Evolutionary conservation across 1,284 basidiomycete species (phyloP), one percentile per base, ranked within the genome.

Genomic region (Malassezia vespertilionis): DNA sequence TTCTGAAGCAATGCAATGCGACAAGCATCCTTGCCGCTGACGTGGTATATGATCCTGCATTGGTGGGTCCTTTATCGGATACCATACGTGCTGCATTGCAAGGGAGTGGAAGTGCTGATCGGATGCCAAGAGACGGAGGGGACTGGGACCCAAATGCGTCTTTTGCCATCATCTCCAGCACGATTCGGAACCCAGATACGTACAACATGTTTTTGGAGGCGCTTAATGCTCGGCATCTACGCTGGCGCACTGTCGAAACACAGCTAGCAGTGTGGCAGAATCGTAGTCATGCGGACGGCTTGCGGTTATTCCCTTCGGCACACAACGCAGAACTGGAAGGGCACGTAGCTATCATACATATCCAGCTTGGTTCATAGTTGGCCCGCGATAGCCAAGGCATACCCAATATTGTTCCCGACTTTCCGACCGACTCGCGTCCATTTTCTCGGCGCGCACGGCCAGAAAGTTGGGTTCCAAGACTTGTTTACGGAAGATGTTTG

Each of bases 391-490:
- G n/a, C 34, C 40, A 5, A 44, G 34, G 18, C 61, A 63, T 23
- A 65, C 52, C 63, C 63, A 65, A 33, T 60, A 65, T 33, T 59
- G 57, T 33, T 65, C 63, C 21, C 59, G 47, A 5, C 61, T 63
- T 38, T 56, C 57, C 27, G 61, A 41, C 5, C 63, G 56, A 35
- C 61, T 63, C 3, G 61, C 63, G 1, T 51, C 47, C 53, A 62
- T 58, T 43, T 65, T 65, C 18, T 60, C 61, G 3, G 55, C 43
- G 26, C 56, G 59, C 40, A 65, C 63, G 26, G 49, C 44, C 8
- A 38, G 35, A 26, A 65, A 65, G 39, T 53, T 38, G 15, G 24
- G 44, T n/a, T 60, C 50, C 5, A 63, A 53, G 22, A 59, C 56
- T 6, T 46, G 21, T n/a, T 45, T 53, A 24, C 61, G 57, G 23